Evolutionary conservation across 164 flowering plant genomes (phyloP).

Genomic region (Sextonia rubra): DNA sequence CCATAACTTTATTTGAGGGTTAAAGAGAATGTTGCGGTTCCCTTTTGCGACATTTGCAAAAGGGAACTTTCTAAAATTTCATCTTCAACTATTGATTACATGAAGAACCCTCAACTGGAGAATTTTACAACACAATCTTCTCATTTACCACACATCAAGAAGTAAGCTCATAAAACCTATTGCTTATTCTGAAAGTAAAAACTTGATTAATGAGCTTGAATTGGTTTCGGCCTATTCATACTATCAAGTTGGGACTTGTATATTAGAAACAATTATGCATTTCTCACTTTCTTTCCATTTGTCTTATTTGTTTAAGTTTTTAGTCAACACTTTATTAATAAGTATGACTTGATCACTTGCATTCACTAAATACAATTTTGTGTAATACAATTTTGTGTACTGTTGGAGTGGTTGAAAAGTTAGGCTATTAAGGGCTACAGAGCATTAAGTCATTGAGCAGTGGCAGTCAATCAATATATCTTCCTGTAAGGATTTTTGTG

Average conservation of each 20-base stretch:
- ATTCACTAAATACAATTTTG: too few species aligned
- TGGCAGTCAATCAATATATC: too few species aligned
- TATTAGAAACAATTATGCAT: neutral
- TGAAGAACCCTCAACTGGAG: conserved; percentile 67
- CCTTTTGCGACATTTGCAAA: conserved; percentile 50
- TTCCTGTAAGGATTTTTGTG: too few species aligned
- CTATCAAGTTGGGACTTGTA: conserved; percentile 51
- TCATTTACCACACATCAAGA: conserved; percentile 1
- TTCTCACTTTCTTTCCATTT: too few species aligned
- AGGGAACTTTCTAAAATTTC: conserved; percentile 78
- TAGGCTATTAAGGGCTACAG: too few species aligned
- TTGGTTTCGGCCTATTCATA: conserved; percentile 41
- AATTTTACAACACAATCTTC: conserved; percentile 43
- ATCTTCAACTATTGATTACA: conserved; percentile 46
- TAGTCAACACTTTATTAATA: too few species aligned
- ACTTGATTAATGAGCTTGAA: conserved; percentile 30
- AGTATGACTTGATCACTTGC: too few species aligned
- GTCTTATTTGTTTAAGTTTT: too few species aligned
- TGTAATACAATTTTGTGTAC: too few species aligned
- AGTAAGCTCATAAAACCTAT: conserved; percentile 26
- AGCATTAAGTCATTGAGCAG: too few species aligned
- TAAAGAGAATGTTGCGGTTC: conserved; percentile 49
- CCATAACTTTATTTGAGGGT: conserved; percentile 53
- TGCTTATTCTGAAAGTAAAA: conserved; percentile 20
- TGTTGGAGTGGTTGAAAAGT: too few species aligned